Percentiles rank a stretch among this genome's conserved stretches.
Conservation (phyloP, 1,284 basidiomycete species). For the Somion occarium region DNA sequence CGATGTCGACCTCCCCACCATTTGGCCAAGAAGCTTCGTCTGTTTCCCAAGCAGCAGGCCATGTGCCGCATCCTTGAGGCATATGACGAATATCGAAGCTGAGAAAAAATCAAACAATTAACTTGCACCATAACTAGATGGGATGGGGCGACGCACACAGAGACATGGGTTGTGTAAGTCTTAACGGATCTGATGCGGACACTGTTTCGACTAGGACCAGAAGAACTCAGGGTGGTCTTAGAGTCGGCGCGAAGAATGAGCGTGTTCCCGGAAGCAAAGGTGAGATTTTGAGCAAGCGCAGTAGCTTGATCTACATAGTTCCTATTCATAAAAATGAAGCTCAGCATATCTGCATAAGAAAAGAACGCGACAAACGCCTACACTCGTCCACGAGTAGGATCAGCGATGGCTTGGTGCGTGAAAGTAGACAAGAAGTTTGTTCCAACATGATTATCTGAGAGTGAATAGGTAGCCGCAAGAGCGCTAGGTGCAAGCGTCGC, state of each 20-base stretch:
- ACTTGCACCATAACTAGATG: constrained; percentile 3
- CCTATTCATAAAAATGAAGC: constrained; percentile 15
- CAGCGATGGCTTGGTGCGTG: constrained; percentile 44
- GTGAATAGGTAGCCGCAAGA: constrained; percentile 33
- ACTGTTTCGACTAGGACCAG: constrained; percentile 53
- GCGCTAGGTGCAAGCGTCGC: constrained; percentile 18
- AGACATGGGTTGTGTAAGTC: constrained; percentile 49
- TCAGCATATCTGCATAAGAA: not conserved
- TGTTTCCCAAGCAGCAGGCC: constrained; percentile 54
- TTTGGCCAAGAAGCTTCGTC: constrained; percentile 30
- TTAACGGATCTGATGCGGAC: constrained; percentile 51
- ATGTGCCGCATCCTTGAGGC: constrained; percentile 62
- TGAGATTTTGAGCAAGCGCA: constrained; percentile 28
- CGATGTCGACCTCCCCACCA: constrained; percentile 30
- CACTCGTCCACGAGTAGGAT: constrained; percentile 64
- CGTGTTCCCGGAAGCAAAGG: constrained; percentile 26
- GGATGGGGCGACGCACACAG: constrained; percentile 44
- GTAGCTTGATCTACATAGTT: constrained; percentile 33
- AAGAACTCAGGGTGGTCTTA: constrained; percentile 38
- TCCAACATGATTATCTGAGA: constrained; percentile 44
- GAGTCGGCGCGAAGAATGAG: constrained; percentile 47
- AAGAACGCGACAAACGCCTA: constrained; percentile 35
- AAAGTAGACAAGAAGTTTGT: constrained; percentile 45
- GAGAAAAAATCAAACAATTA: constrained; percentile 1
- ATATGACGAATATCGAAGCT: constrained; percentile 49